Evolutionary conservation across 768 basidiomycete species (phyloP), one percentile per base, ranked within the genome.

Genomic region (Leccinellum luteum): DNA sequence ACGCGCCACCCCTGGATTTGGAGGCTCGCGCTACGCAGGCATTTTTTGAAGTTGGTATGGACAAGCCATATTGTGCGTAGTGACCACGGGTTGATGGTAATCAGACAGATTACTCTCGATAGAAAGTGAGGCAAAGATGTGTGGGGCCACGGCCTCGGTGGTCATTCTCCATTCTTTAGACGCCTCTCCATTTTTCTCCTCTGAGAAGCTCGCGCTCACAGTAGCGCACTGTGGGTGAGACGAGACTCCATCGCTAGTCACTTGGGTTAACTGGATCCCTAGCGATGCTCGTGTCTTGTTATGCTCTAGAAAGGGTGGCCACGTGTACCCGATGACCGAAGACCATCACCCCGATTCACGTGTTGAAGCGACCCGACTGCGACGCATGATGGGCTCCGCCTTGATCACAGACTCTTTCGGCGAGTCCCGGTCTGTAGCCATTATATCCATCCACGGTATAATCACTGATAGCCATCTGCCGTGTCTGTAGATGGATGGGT

Each of bases 381-480:
- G 95, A 31, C 81, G 90, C 54, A 90, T 94, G 85, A 94, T 92
- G 85, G 90, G 94, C 12, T 87, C 88, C 9, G 88, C 90, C 3
- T 73, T 96, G 27, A 90, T 97, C 45, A 91, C 91, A 2, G 96
- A 98, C 69, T 94, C 93, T 6, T 98, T 92, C 66, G 95, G 96
- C 7, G 95, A 98, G 78, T 84, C 87, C 30, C 79, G 95, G 85
- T 92, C 69, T 73, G 76, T 67, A 21, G 7, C 31, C 4, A 19
- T 54, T 21, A 25, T 27, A 12, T 25, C 30, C 32, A n/a, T 19
- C 13, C 52, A 19, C 57, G 52, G 34, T 28, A 30, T 31, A 30
- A 45, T 15, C 4, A 25, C 52, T 54, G 55, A 59, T 28, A 35
- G 41, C 5, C 19, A 43, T 43, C 41, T 41, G n/a, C 38, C 4